These are phyloP conservation scores for Pelargonium myrrhifolium DNA, from an alignment of 441 rosid species.

Conservation along the genomic window DNA sequence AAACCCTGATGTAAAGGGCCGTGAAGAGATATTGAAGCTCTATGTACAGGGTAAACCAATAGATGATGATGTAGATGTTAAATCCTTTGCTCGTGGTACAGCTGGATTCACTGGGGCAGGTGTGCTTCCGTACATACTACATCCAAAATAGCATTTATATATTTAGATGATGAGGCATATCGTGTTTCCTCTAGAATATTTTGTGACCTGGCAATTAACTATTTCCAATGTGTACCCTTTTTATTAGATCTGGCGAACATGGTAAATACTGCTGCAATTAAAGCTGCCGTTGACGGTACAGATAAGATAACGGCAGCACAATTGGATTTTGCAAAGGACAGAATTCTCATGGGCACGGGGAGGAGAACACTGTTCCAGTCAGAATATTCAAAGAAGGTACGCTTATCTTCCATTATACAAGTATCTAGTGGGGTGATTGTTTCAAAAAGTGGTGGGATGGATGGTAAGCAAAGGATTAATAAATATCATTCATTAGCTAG, in stretches of 20 bases:
- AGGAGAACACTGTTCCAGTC: conserved; percentile 89
- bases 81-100: conserved; percentile 92
- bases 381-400: conserved; percentile 93
- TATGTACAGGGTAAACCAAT: conserved; percentile 87
- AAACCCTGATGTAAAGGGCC: conserved; percentile 83
- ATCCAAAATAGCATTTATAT: conserved; percentile 12
- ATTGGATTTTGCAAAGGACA: conserved; percentile 87
- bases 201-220: conserved; percentile 8
- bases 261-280: conserved; percentile 93
- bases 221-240: conserved; percentile 7
- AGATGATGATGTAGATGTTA: conserved; percentile 75
- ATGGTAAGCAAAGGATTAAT: not conserved
- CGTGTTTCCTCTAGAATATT: not conserved
- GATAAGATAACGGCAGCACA: conserved; percentile 65
- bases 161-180: not conserved
- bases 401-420: not conserved
- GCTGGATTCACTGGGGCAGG: conserved; percentile 99
- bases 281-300: conserved; percentile 96
- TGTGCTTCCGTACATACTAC: conserved; percentile 24
- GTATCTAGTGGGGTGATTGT: not conserved
- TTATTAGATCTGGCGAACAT: conserved; percentile 83
- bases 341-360: conserved; percentile 96
- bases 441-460: not conserved
- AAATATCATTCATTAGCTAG: not conserved
- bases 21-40: conserved; percentile 92